Conservation (phyloP, 1,284 basidiomycete genomes). For the Ustilago lituana region DNA sequence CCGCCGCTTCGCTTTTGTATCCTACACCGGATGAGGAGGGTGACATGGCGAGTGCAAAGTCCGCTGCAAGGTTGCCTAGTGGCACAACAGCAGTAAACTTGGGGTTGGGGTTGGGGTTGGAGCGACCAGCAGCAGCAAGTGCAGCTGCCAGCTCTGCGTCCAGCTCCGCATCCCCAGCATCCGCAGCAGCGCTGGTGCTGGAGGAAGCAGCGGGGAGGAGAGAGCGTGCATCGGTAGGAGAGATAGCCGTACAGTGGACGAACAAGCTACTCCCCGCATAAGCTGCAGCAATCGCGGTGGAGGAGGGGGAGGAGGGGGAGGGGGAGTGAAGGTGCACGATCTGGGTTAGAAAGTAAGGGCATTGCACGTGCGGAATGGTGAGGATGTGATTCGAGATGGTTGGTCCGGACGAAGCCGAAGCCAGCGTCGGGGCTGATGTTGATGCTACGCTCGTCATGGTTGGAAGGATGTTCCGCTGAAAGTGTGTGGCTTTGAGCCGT, state of each 20-base stretch:
- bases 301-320: background rate
- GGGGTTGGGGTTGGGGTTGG: background rate
- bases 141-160: constrained; percentile 27
- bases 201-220: background rate
- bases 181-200: background rate
- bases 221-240: constrained; percentile 9
- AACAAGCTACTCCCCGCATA: constrained; percentile 14
- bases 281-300: background rate
- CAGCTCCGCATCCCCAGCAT: background rate
- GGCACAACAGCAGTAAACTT: background rate
- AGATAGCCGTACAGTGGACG: constrained; percentile 21
- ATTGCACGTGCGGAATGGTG: constrained; percentile 16
- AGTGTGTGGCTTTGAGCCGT: too few relatives aligned
- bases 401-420: background rate
- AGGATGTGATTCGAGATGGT: constrained; percentile 34
- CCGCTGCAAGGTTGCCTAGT: constrained; percentile 15
- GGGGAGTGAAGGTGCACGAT: constrained; percentile 14
- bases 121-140: constrained; percentile 13
- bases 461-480: too few relatives aligned
- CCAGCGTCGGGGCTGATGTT: background rate
- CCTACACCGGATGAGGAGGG: background rate
- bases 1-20: constrained; percentile 4
- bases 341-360: constrained; percentile 25
- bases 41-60: constrained; percentile 48
- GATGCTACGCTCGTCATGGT: too few relatives aligned